Base-by-base conservation (phyloP, 371 early-diverging fungal species). In the Mortierella sp. region DNA sequence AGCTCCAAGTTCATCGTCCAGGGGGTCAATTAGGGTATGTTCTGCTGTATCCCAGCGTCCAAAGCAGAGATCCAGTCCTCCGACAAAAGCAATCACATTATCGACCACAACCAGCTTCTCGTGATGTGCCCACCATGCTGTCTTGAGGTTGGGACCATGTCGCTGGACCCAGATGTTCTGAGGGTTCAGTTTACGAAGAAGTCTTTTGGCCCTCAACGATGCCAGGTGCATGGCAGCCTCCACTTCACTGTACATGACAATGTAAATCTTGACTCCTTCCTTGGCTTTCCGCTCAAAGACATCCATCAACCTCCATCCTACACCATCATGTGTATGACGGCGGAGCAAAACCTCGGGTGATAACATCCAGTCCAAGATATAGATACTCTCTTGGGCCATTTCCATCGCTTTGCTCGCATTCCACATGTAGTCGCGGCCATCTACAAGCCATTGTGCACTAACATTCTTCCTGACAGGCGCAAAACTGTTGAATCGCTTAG, bases 281-380 rank as follows among this genome's bases (percentile, higher is more conserved):
- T 84, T 82, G 7, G 98, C 98, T 79, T 94, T 94, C 41, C 68
- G 58, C 26, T 51, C 61, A 30, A 64, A 12, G 18, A 72, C 38
- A 52, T 61, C 47, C 69, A 57, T 76, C 43, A 76, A 50, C 13
- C 65, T 61, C 78, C 78, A 76, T 9, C 55, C 52, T 43, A 59
- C 19, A 0, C 63, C 71, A 13, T 76, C 78, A 4, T 47, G 52
- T 47, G 65, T 66, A 28, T 66, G 71, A 43, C 78, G 67, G 26
- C 67, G 63, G 27, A 80, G 80, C 78, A 88, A 85, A 72, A 93
- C 69, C 59, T 94, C 92, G 45, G 94, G 94, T 21, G 89, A 83
- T 18, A 94, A 82, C 94, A 96, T 96, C 98, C 98, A 97, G 79
- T 94, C 97, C 61, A 87, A 84, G 64, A 96, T 95, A 76, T 91